Percentiles rank a stretch among this genome's conserved stretches.
Evolutionary conservation across 768 basidiomycete species (phyloP).

Genomic region (Tylopilus plumbeoviolaceoides): DNA sequence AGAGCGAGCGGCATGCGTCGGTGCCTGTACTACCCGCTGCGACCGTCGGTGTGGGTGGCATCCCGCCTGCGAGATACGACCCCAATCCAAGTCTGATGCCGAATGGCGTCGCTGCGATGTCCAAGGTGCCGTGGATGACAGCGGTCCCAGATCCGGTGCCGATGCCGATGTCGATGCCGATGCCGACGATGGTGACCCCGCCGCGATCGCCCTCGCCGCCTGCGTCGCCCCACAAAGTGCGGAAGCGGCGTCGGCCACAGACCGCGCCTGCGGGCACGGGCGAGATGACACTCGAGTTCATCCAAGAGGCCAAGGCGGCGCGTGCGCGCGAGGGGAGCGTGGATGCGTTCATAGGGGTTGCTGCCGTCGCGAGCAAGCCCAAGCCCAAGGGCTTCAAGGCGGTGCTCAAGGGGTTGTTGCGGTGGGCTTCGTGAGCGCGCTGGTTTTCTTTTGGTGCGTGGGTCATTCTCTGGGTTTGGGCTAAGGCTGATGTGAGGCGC

Average conservation of each 20-base stretch:
- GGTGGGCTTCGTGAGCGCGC: slow-evolving; percentile 6
- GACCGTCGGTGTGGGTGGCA: not conserved
- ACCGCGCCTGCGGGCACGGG: slow-evolving; percentile 20
- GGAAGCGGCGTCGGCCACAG: slow-evolving; percentile 20
- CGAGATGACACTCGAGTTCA: slow-evolving; percentile 12
- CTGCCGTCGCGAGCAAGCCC: not conserved
- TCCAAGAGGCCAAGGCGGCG: slow-evolving; percentile 4
- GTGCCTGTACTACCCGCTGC: not conserved
- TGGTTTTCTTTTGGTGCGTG: slow-evolving; percentile 3
- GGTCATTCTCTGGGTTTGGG: not conserved
- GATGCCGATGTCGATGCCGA: not conserved
- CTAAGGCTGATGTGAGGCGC: not conserved
- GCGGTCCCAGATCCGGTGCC: not conserved
- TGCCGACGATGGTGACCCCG: not conserved
- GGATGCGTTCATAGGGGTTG: not conserved
- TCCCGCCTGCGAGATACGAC: not conserved
- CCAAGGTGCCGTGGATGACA: not conserved
- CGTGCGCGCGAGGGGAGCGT: slow-evolving; percentile 1
- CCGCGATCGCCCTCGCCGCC: not conserved
- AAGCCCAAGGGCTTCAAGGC: slow-evolving; percentile 9
- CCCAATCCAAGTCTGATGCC: not conserved
- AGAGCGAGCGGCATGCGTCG: not conserved
- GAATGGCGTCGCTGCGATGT: not conserved
- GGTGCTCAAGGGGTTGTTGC: slow-evolving; percentile 17
- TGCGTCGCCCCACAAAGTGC: not conserved